phyloP scores from a whole-genome alignment of 768 basidiomycete species.

The Wakefieldia striispora region DNA sequence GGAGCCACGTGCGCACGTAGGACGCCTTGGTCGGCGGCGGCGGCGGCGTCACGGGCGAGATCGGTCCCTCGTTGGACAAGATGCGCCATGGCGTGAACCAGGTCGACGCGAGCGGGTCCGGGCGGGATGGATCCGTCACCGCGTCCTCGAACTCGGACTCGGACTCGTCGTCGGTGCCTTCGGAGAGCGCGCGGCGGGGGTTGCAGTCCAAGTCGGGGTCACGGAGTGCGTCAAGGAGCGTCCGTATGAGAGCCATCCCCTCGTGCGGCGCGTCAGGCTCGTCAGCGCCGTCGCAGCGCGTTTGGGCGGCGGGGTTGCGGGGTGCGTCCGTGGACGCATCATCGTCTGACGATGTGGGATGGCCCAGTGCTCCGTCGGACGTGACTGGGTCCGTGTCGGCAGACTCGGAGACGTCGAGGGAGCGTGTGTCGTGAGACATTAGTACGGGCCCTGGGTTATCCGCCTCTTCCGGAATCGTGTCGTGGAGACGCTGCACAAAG shows the following conservation, averaged over 20 bases:
- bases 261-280: not conserved
- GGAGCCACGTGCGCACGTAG: not conserved
- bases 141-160: not conserved
- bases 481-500: not conserved
- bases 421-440: not conserved
- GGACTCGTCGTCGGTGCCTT: constrained; percentile 4
- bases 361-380: not conserved
- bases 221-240: constrained; percentile 9
- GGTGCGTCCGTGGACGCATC: not conserved
- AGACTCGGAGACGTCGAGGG: not conserved
- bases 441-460: not conserved
- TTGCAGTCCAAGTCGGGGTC: constrained; percentile 7
- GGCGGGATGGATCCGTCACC: not conserved
- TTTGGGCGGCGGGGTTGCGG: not conserved
- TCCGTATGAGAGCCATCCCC: constrained; percentile 5
- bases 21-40: not conserved
- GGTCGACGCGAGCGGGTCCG: not conserved
- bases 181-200: constrained; percentile 3
- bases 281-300: not conserved
- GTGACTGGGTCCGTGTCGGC: not conserved
- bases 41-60: constrained; percentile 7
- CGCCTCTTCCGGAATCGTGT: not conserved
- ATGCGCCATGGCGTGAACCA: not conserved
- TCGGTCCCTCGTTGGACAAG: constrained; percentile 1
- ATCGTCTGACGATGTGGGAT: not conserved